Evolutionary conservation across 306 rosid genomes (phyloP), one percentile per base, ranked within the genome.

Genomic region (Quercus robur): DNA sequence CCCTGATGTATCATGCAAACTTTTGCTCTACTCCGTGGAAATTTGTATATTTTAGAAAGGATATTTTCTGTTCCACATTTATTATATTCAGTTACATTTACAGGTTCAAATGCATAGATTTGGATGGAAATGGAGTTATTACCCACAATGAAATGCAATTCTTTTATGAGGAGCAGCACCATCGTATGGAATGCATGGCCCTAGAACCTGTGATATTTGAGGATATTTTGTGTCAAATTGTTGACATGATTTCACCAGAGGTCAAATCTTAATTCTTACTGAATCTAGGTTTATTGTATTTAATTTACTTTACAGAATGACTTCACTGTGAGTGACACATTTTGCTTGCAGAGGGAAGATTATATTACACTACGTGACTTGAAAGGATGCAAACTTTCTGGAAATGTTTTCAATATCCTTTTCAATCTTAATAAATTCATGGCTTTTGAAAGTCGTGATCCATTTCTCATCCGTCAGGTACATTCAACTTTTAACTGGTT

Each of bases 131-230:
- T 80, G 98, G 97, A 73, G 86, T 93, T 75, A 78, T 96, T 76
- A 96, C 98, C 5, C 86, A 89, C 76, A 91, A 90, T 80, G 98
- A 96, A 85, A 89, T 96, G 87, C 98, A 96, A 86, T 96, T 89
- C 85, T 96, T 93, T 87, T 96, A 96, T 73, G 99, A 96, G 93
- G 99, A 96, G 89, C 99, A 96, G 80, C 85, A 93, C 85, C 99
- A 96, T 83, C 91, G 98, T 75, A 93, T 96, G 99, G 99, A 96
- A 79, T 96, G 99, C 89, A 93, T 96, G 99, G 97, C 99, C 77
- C 99, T 93, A 77, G 99, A 96, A 76, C 99, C 98, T 76, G 99
- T 96, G 77, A 97, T 90, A 69, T 96, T 96, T 89, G 99, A 96
- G 90, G 99, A 96, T 87, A 93, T 96, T 76, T 84, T 96, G 84